These are phyloP conservation scores for Termitomyces sp. DNA, from an alignment of 768 basidiomycete genomes.

Conservation along the genomic window DNA sequence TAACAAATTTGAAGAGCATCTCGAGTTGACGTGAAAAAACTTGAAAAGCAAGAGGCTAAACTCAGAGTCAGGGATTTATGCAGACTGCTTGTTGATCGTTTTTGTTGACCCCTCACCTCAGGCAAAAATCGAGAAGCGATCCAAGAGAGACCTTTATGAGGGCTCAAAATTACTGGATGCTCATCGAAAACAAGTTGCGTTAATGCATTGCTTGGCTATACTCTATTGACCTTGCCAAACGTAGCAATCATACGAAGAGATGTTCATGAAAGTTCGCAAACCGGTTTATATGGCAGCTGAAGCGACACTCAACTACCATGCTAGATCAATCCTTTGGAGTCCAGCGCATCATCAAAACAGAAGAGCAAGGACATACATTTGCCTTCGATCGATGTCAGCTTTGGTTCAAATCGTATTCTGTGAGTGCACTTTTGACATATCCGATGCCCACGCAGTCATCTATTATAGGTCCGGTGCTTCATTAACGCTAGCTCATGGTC, in stretches of 20 bases:
- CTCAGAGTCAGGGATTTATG: slow-evolving; percentile 53
- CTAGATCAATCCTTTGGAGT: slow-evolving; percentile 91
- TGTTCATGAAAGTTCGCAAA: slow-evolving; percentile 86
- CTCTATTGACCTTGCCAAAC: slow-evolving; percentile 5
- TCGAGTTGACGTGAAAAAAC: slow-evolving; percentile 90
- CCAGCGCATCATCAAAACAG: slow-evolving; percentile 72
- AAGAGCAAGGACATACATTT: slow-evolving; percentile 98
- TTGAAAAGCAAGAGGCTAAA: slow-evolving; percentile 97
- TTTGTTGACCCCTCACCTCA: slow-evolving; percentile 23
- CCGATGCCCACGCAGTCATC: slow-evolving; percentile 1
- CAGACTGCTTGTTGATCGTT: neutral
- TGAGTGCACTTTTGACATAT: slow-evolving; percentile 24
- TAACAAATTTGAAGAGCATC: slow-evolving; percentile 56
- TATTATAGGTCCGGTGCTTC: slow-evolving; percentile 70
- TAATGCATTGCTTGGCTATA: neutral
- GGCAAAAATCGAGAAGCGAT: slow-evolving; percentile 98
- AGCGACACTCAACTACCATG: neutral
- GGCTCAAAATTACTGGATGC: slow-evolving; percentile 94
- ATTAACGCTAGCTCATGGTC: slow-evolving; percentile 83
- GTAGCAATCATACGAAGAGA: slow-evolving; percentile 96
- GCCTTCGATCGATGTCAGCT: slow-evolving; percentile 92
- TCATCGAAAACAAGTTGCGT: slow-evolving; percentile 77
- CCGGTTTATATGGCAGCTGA: neutral
- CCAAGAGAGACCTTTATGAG: slow-evolving; percentile 87
- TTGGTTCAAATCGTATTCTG: slow-evolving; percentile 93